Conservation (phyloP, 805 yeast genomes). For the Sugiyamaella smithiae region DNA sequence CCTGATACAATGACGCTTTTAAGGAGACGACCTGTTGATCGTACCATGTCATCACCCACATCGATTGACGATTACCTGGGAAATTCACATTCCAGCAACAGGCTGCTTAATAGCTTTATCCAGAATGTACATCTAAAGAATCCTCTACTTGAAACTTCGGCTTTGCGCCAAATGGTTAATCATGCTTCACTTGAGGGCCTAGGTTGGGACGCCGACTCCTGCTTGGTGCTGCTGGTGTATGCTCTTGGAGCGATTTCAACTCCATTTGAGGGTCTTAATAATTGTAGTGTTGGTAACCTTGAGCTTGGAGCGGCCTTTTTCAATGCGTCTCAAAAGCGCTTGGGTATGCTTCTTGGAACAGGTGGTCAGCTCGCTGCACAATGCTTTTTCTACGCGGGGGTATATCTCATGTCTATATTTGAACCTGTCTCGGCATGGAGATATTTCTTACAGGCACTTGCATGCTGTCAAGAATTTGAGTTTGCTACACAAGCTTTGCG, state of each 20-base stretch:
- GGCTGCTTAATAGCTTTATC: neutral
- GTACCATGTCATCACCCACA: neutral
- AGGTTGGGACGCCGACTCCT: neutral
- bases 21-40: neutral
- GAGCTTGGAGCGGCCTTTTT: conserved; percentile 1
- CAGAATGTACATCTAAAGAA: conserved; percentile 1
- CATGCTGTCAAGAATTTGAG: conserved; percentile 2
- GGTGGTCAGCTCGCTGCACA: neutral
- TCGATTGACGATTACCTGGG: neutral
- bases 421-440: neutral
- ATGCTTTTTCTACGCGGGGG: conserved; percentile 2
- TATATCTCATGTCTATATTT: neutral
- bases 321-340: neutral
- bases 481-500: conserved; percentile 1
- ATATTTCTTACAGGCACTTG: neutral
- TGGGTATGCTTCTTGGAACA: neutral
- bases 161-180: neutral
- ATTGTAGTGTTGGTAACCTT: neutral
- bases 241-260: conserved; percentile 1
- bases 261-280: neutral
- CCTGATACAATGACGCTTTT: conserved; percentile 3
- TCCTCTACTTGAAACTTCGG: neutral
- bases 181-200: neutral
- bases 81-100: neutral
- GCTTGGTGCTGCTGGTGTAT: neutral